Evolutionary conservation across 495 filamentous ascomycete species (phyloP), one percentile per base, ranked within the genome.

Genomic region (Lophium mytilinum): DNA sequence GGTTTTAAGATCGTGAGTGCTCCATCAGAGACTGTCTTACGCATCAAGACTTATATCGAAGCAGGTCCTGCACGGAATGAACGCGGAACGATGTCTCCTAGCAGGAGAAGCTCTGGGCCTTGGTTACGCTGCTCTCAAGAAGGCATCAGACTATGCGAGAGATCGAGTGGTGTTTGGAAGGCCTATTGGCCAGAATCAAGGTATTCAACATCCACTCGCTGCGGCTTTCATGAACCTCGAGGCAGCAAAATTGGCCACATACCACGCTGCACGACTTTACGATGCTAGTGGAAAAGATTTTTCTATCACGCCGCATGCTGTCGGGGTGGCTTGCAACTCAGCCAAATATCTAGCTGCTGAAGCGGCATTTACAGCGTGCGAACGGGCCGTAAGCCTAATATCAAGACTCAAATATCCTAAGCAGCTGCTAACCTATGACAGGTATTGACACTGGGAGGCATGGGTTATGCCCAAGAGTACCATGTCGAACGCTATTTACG

Each of bases 271-370:
- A 1, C 73, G 81, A 50, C 69, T 90, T 30, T 92, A 89, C 59
- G 86, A 90, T 68, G 68, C 69, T 1, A 79, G 77, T 48, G 71
- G 50, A 55, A 72, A 64, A n/a, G 83, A 87, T 55, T 52, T 61
- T 4, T 21, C 45, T 3, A 58, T 86, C 30, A 81, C 75, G 7
- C 77, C 80, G 61, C 76, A 85, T 49, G 75, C 76, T 10, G 77
- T 92, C 10, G 87, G 87, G 0, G 81, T 89, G 0, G 87, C 85
- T 7, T 83, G 80, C 54, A 92, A 90, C 66, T 81, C 77, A 37
- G 85, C 87, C 9, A 90, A 90, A 69, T 90, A 88, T 63, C 64
- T 92, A 41, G 87, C 88, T 4, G 87, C 87, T 0, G 87, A 92
- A 62, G 87, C 87, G 21, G 86, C 84, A 0, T 89, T 87, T 63